Base-by-base conservation (phyloP, 1,284 basidiomycete genomes). In the Kwoniella shivajii region DNA sequence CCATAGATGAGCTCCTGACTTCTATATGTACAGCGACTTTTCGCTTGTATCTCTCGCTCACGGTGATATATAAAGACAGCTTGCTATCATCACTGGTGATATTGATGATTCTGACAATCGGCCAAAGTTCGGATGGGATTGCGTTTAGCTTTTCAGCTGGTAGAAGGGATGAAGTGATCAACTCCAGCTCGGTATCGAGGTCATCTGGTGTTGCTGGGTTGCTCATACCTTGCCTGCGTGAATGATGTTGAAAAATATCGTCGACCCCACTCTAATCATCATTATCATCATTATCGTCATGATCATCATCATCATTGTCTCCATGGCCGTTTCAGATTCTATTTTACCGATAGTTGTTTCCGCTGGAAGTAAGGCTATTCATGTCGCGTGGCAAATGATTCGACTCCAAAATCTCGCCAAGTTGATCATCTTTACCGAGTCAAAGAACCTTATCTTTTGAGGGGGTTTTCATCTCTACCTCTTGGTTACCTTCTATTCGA, bases 111-210 rank as follows among this genome's bases (percentile, higher is more conserved):
- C 60, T 57, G n/a, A n/a, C n/a, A n/a, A n/a, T n/a, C 3, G 65
- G 66, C 31, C 57, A 59, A 3, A 30, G 22, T 14, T 43, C 38
- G 5, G 57, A 37, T 7, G 63, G 42, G 9, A 72, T 59, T 29
- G 81, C 81, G 0, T 66, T 56, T 31, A 88, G 69, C 0, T 66
- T 39, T 75, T 88, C 87, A 2, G 79, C 81, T 0, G 85, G 84
- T 7, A 88, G 78, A 1, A 88, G 79, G 0, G 86, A 87, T 33
- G 81, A 83, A 50, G 76, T 76, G 43, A 77, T 68, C 34, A 77
- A 66, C 56, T 73, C 73, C 10, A 74, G 31, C 57, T 77, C 75
- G 14, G 50, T 54, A 31, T 69, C 67, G 29, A 76, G 57, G 2
- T 52, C 47, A 33, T 61, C 56, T 30, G 50, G 50, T 30, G 46